Evolutionary conservation across 2,329 filamentous ascomycete species (phyloP), one percentile per base, ranked within the genome.

Genomic region (Alternaria triticina): DNA sequence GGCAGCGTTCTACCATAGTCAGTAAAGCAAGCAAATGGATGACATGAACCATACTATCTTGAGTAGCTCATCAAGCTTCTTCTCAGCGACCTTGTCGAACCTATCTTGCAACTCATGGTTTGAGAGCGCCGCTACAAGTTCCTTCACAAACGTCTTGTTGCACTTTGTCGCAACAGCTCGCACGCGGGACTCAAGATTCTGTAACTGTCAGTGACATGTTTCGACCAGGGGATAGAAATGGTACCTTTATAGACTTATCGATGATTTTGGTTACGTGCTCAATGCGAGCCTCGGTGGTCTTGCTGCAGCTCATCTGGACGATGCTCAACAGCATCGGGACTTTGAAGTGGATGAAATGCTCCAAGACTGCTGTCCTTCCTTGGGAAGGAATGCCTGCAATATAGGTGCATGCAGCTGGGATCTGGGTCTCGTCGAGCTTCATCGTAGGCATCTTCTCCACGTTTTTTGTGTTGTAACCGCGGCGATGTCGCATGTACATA

Each of bases 251-350:
- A 7, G 61, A 10, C 6, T 60, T 43, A 3, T 60, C 13, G 11
- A 74, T 46, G n/a, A 65, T 69, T 7, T 28, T 20, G 0, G 49
- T 57, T 3, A 75, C 46, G 9, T 70, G 58, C 0, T 74, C 56
- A n/a, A 63, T 63, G 2, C 71, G 47, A 11, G 61, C 59, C 6
- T 69, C 13, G 4, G 61, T 73, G 1, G 62, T 63, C 6, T 47
- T 62, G 17, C 61, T 71, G 54, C 62, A 70, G 1, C 67, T 69
- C 49, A 74, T 71, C 30, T 70, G 45, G 3, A 76, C 57, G 1
- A 57, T 65, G 46, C 47, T 71, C 1, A 75, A 33, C 5, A 70
- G 43, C 0, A 59, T 66, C 3, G 54, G 52, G 2, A 67, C 22
- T 3, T 25, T 54, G 25, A 52, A 11, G n/a, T 17, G 27, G 54